Conservation (phyloP, 345 rosid species). For the Sisymbrium irio region DNA sequence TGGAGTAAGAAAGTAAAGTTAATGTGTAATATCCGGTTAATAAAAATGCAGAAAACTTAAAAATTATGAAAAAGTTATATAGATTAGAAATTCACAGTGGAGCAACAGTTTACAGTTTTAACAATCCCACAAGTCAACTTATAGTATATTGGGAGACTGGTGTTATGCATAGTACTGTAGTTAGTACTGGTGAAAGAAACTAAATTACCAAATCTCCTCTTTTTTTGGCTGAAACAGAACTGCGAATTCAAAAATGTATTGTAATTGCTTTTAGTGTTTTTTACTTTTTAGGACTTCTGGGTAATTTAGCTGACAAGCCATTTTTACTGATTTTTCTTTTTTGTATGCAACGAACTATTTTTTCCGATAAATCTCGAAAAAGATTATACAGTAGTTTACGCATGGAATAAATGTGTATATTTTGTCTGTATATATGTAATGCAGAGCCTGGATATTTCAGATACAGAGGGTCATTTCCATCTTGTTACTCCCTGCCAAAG, state of each 20-base stretch:
- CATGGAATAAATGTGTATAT: conserved; percentile 20
- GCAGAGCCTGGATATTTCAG: conserved; percentile 31
- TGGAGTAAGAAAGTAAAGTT: too few relatives aligned
- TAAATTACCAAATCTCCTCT: too few relatives aligned
- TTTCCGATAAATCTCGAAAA: background rate
- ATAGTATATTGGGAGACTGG: background rate
- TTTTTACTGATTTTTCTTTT: background rate
- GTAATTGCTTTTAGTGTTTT: background rate
- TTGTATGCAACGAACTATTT: background rate
- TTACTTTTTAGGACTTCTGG: background rate
- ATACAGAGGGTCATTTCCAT: conserved; percentile 33
- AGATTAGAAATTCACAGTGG: too few relatives aligned
- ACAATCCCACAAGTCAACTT: background rate
- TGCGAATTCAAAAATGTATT: too few relatives aligned
- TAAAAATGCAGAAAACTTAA: too few relatives aligned
- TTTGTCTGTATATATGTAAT: conserved; percentile 13
- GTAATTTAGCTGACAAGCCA: background rate
- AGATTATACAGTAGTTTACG: background rate
- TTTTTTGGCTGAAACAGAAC: too few relatives aligned
- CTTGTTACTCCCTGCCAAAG: conserved; percentile 35
- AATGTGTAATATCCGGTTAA: too few relatives aligned
- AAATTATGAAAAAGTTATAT: too few relatives aligned
- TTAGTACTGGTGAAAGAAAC: too few relatives aligned
- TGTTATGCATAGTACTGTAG: too few relatives aligned
- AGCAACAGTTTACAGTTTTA: background rate